These are phyloP conservation scores for Allium sativum DNA, from an alignment of 106 monocot species.

Conservation along the genomic window DNA sequence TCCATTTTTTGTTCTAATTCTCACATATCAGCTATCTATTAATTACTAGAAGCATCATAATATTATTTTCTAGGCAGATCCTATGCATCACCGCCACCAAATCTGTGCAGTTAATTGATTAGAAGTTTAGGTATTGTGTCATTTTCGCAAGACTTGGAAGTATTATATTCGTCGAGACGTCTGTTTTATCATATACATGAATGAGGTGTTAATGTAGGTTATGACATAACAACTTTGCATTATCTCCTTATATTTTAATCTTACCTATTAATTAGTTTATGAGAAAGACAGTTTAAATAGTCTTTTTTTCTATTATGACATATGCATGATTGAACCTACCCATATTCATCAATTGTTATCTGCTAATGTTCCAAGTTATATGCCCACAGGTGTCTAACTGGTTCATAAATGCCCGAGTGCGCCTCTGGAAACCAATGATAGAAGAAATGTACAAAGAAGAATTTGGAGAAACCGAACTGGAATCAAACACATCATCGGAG, in stretches of 20 bases:
- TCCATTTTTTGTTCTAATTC: not conserved
- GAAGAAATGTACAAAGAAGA: constrained; percentile 99
- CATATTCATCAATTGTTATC: not conserved
- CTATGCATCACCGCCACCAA: not conserved
- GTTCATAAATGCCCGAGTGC: constrained; percentile 97
- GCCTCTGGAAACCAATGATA: constrained; percentile 97
- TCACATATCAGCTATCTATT: too few relatives aligned
- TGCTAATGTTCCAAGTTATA: not conserved
- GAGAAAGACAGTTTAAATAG: not conserved
- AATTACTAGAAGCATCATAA: too few relatives aligned
- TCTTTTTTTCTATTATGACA: not conserved
- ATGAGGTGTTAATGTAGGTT: too few relatives aligned
- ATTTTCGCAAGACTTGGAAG: not conserved
- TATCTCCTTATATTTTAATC: not conserved
- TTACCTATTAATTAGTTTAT: not conserved
- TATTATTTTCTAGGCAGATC: not conserved
- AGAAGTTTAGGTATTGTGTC: not conserved
- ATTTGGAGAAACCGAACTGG: constrained; percentile 53
- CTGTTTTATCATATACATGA: too few relatives aligned
- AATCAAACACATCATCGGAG: constrained; percentile 70
- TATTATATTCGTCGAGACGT: too few relatives aligned
- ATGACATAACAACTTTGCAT: too few relatives aligned
- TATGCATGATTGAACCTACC: too few relatives aligned
- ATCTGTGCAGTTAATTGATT: not conserved
- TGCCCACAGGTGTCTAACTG: constrained; percentile 75